Evolutionary conservation across 495 filamentous ascomycete species (phyloP), one percentile per base, ranked within the genome.

Genomic region (Barbatosphaeria neglecta): DNA sequence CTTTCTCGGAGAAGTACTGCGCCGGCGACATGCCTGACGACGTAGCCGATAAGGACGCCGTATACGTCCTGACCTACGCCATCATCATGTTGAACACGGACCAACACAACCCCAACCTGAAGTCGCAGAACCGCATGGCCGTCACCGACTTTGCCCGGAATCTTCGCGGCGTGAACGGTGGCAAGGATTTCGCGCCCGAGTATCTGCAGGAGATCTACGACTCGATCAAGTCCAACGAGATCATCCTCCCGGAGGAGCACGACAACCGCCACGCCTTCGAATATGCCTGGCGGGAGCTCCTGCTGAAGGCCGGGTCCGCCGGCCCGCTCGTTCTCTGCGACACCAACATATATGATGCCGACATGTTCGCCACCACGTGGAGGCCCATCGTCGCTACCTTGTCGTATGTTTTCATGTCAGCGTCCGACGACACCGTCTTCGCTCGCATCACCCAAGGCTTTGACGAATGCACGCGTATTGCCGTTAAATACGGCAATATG

Each of bases 341-440:
- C 51, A 95, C 90, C 15, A 99, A 96, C 60, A 79, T 92, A 27
- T 97, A 83, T 65, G 92, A 99, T 64, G 86, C 89, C 6, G 86
- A 97, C 57, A 96, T 99, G 88, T 97, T 99, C 60, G 81, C 82
- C 46, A 86, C 90, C 25, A 95, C 89, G 4, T 99, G 92, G 92
- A 89, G 81, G 63, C 87, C 92, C 7, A 84, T 97, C 49, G 75
- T 99, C 11, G 87, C 93, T 15, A 96, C 93, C 1, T 71, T 99
- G 35, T 92, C 90, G 3, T 99, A 96, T 59, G 92, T 97, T 15
- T 99, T 99, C 66, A 90, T 97, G 83, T 97, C 92, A 40, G 92
- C 92, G 27, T 94, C 90, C 3, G 92, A 99, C 54, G 93, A 99
- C 65, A 88, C 90, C 10, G 92, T 99, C 11, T 99, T 94, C 58